phyloP scores from a whole-genome alignment of 768 basidiomycete genomes.

The Cystobasidium tubakii region DNA sequence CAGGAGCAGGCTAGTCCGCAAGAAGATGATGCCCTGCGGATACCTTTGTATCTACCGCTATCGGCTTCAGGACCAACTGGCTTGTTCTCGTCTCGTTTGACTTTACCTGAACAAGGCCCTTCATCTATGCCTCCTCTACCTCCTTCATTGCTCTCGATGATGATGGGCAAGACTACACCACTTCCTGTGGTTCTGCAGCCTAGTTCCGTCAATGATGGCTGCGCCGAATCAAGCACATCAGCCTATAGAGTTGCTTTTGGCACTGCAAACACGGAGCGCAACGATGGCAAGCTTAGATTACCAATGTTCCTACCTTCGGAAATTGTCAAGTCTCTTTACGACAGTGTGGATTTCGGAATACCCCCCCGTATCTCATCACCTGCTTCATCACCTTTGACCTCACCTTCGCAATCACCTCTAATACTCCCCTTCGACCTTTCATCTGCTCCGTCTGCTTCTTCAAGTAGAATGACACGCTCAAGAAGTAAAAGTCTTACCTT shows the following conservation, averaged over 20 bases:
- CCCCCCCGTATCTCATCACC: neutral
- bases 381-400: slow-evolving; percentile 7
- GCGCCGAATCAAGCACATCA: no score
- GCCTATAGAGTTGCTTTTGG: no score
- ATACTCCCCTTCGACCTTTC: neutral
- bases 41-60: neutral
- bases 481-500: slow-evolving; percentile 9
- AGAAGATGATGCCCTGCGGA: neutral
- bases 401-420: neutral
- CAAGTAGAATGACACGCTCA: neutral
- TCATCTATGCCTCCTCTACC: neutral
- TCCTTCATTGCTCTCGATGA: neutral
- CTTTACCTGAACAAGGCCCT: neutral
- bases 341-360: slow-evolving; percentile 27
- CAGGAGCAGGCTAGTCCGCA: neutral
- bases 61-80: neutral
- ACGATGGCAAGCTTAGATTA: neutral
- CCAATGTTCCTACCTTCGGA: slow-evolving; percentile 21
- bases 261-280: neutral
- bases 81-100: slow-evolving; percentile 2
- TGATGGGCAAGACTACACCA: neutral
- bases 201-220: neutral
- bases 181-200: neutral
- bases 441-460: neutral
- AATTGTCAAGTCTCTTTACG: slow-evolving; percentile 25